Evolutionary conservation across 1,284 basidiomycete species (phyloP).

Genomic region (Sutorius eximius): DNA sequence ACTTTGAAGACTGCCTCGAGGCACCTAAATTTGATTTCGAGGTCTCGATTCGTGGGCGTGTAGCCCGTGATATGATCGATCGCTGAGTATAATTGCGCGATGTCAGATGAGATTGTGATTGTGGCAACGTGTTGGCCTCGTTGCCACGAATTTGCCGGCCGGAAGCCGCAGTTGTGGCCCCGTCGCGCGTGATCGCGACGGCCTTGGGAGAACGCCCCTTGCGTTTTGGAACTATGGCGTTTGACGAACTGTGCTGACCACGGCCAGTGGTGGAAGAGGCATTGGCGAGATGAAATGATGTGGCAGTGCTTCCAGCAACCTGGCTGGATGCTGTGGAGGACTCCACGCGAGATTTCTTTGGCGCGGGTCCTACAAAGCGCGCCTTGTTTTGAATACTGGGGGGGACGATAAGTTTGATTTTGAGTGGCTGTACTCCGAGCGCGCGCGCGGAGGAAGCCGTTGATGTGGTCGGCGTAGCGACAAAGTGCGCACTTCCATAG

Average conservation of each 20-base stretch:
- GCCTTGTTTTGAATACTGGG: conserved; percentile 48
- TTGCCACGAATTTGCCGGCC: conserved; percentile 26
- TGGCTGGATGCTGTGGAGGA: conserved; percentile 13
- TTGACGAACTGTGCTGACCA: conserved; percentile 23
- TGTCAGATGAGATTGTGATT: conserved; percentile 37
- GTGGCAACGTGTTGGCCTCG: conserved; percentile 35
- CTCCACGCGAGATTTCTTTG: conserved; percentile 24
- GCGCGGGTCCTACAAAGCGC: conserved; percentile 27
- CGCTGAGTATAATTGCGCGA: conserved; percentile 23
- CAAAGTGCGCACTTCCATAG: conserved; percentile 31
- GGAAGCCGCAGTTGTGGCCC: conserved; percentile 24
- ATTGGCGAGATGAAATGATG: conserved; percentile 9
- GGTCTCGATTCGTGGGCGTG: conserved; percentile 25
- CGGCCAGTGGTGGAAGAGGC: conserved; percentile 29
- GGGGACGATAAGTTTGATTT: conserved; percentile 75
- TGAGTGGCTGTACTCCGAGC: conserved; percentile 48
- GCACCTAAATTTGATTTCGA: conserved; percentile 36
- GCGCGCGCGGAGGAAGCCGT: conserved; percentile 23
- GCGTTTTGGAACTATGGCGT: conserved; percentile 46
- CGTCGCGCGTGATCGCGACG: conserved; percentile 28
- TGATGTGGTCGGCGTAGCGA: conserved; percentile 30
- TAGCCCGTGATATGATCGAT: conserved; percentile 24
- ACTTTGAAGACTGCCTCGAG: conserved; percentile 34
- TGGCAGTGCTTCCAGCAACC: conserved; percentile 22
- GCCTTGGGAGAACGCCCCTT: conserved; percentile 57